Base-by-base conservation (phyloP, 768 basidiomycete species). In the Tricholoma bakamatsutake region DNA sequence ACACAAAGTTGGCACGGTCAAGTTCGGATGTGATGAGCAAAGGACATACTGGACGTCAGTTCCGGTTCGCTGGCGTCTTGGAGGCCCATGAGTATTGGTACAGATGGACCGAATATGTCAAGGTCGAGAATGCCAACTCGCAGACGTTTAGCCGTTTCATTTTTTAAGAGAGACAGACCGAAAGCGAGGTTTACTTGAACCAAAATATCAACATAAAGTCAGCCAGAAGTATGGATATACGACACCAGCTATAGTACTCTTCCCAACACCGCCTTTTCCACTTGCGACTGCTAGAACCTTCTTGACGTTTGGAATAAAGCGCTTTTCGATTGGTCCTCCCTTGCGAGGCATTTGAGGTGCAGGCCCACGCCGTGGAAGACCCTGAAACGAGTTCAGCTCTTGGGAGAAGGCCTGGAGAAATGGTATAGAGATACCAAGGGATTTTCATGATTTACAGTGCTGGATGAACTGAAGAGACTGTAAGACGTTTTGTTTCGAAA, bases 231-330 rank as follows among this genome's bases (percentile, higher is more conserved):
- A 30, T 9, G 35, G 55, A 30, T 28, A 30, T 49, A 28, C 64
- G 79, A 37, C 58, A 94, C 93, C 88, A 54, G 94, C 91, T 31
- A 98, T 76, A 0, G 93, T 98, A 58, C 91, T 93, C 71, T 97
- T 98, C 13, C 95, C 95, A n/a, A 97, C 95, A 3, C 95, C 95
- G 24, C 95, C 95, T 65, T 97, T 97, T 5, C 93, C 95, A 62
- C 89, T 92, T 10, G 93, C 90, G 0, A 97, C 92, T 1, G 81
- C 87, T 37, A 54, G 58, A 13, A 95, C 84, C 58, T 85, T 84
- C 61, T 85, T 84, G 6, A 93, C 94, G 61, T 96, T 74, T 1
- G 85, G 78, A 50, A 90, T 82, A 0, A 73, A 64, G 33, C 82
- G 71, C 67, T 83, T 87, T 56, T 75, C 69, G 24, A 81, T 75